Base-by-base conservation (phyloP, 345 rosid genomes). In the Hibiscus syriacus region DNA sequence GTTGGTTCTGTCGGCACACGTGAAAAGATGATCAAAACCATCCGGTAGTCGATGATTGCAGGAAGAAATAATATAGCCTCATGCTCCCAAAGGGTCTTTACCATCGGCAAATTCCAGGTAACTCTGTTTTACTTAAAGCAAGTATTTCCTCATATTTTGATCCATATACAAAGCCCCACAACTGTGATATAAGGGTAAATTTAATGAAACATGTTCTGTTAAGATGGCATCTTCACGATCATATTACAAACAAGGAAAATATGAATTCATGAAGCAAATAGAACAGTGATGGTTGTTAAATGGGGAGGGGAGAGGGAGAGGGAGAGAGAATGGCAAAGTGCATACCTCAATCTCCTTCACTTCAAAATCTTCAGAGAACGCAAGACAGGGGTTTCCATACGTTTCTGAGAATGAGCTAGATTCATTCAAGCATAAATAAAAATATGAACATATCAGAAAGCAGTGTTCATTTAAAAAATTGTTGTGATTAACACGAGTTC, bases 321-420 rank as follows among this genome's bases (percentile, higher is more conserved):
- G 4, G 17, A 64, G 46, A n/a, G n/a, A n/a, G n/a, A n/a, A n/a
- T n/a, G n/a, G n/a, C n/a, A 34, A 50, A n/a, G 14, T 2, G 72
- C 78, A 12, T 83, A 90, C 99, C 97, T 94, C 97, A 23, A 94
- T 85, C 70, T 86, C 88, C 68, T 86, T 94, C 29, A 94, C 89
- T 85, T 91, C 89, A 72, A 94, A 94, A 76, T 89, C 90, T 70
- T 89, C 82, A 13, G 97, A 73, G 46, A 58, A 72, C 45, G 97
- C 88, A 26, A 94, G 97, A 77, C 96, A 89, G 60, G 96, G 80
- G 65, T 94, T 94, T 65, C 95, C 95, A 43, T 91, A 91, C 25
- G 99, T 91, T 76, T 94, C 97, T 2, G 97, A 94, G 68, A 82
- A 86, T 0, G 97, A 82, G 77, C 99, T 94, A 55, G 99, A 91